phyloP scores from a whole-genome alignment of 2,329 filamentous ascomycete genomes.

The Diplocarpon mali region DNA sequence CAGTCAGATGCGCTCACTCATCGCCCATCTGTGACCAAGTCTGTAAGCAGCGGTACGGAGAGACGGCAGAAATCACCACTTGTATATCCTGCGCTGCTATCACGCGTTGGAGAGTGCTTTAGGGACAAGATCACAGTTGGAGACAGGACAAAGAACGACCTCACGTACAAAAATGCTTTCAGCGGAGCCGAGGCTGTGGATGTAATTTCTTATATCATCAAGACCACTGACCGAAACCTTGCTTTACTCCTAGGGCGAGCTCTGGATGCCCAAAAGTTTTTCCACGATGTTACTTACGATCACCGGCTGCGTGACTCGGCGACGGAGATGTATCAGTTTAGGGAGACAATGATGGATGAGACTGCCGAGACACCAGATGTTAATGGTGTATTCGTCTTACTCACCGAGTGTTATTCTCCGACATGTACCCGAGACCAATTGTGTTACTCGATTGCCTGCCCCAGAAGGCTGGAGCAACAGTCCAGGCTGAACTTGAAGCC shows the following conservation, averaged over 20 bases:
- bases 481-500: constrained; percentile 89
- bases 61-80: constrained; percentile 52
- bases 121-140: constrained; percentile 75
- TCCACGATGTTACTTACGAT: constrained; percentile 97
- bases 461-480: constrained; percentile 85
- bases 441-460: constrained; percentile 97
- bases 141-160: constrained; percentile 89
- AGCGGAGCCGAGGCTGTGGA: constrained; percentile 94
- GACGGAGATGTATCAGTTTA: constrained; percentile 93
- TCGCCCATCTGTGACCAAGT: constrained; percentile 42
- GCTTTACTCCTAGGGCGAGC: constrained; percentile 83
- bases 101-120: constrained; percentile 88
- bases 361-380: constrained; percentile 61
- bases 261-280: constrained; percentile 95
- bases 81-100: constrained; percentile 87
- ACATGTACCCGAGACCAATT: constrained; percentile 92
- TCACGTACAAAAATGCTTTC: constrained; percentile 96
- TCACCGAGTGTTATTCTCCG: constrained; percentile 96
- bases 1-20: constrained; percentile 38
- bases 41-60: constrained; percentile 24
- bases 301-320: constrained; percentile 90
- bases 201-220: constrained; percentile 90
- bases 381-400: constrained; percentile 89
- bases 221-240: constrained; percentile 90
- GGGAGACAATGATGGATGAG: constrained; percentile 81